Percentiles rank a stretch among this genome's conserved stretches.
phyloP scores from a whole-genome alignment of 2,329 filamentous ascomycete species.

The Herpotrichia juniperi region DNA sequence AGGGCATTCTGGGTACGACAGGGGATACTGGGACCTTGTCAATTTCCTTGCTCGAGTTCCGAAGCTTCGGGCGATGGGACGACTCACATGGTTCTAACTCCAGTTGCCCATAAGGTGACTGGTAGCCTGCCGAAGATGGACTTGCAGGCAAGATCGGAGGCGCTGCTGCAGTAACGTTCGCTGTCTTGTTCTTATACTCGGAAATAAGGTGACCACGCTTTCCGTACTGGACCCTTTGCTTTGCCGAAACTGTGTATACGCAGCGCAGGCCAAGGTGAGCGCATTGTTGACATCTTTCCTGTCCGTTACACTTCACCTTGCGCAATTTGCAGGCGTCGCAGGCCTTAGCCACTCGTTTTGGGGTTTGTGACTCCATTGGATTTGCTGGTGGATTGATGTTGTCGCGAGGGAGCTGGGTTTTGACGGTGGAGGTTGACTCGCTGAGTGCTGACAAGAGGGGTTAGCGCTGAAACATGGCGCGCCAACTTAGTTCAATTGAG shows the following conservation, averaged over 20 bases:
- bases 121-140: constrained; percentile 14
- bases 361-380: constrained; percentile 29
- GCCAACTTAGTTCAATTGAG: neutral
- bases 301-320: constrained; percentile 56
- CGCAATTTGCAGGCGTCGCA: constrained; percentile 55
- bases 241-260: constrained; percentile 49
- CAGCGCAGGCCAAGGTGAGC: constrained; percentile 52
- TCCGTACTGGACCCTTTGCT: constrained; percentile 42
- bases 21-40: neutral
- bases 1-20: constrained; percentile 19
- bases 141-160: constrained; percentile 33
- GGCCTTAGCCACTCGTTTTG: constrained; percentile 47
- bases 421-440: neutral
- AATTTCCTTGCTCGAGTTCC: neutral
- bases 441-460: neutral
- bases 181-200: constrained; percentile 44
- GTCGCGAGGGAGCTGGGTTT: neutral
- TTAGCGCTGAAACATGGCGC: neutral
- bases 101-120: constrained; percentile 12
- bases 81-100: neutral
- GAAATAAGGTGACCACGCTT: constrained; percentile 50
- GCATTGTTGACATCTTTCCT: constrained; percentile 49
- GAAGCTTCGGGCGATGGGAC: neutral
- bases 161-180: constrained; percentile 20
- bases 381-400: neutral